Conservation (phyloP, 345 rosid species). For the Citrus unshiu region DNA sequence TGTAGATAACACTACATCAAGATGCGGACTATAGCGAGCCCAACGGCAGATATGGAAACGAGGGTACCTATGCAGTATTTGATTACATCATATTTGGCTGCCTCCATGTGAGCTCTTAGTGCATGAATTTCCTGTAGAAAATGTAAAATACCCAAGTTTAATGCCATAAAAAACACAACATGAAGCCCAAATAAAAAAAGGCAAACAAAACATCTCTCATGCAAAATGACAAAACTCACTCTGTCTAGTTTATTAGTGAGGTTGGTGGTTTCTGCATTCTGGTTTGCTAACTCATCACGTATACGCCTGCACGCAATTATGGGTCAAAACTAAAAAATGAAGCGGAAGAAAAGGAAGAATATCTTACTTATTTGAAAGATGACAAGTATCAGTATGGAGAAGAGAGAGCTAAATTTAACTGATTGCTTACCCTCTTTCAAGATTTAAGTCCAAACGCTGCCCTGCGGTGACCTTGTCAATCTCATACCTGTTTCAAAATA, state of each 20-base stretch:
- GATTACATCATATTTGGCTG: constrained; percentile 81
- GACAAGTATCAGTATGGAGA: background rate
- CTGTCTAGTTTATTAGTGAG: constrained; percentile 87
- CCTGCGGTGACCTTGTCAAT: constrained; percentile 92
- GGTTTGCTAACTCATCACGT: constrained; percentile 87
- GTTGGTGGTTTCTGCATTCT: constrained; percentile 84
- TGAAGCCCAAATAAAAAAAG: background rate
- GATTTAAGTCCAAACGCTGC: constrained; percentile 94
- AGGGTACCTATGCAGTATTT: constrained; percentile 96
- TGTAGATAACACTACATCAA: constrained; percentile 44
- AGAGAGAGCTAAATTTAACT: background rate
- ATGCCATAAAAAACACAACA: background rate
- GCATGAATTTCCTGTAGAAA: constrained; percentile 73
- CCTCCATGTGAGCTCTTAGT: constrained; percentile 83
- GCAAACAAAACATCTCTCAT: background rate
- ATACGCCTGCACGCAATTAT: constrained; percentile 52
- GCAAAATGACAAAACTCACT: constrained; percentile 35
- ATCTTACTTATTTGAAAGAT: background rate
- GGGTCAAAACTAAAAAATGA: background rate
- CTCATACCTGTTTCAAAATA: constrained; percentile 61
- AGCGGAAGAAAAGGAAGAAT: background rate
- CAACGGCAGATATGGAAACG: constrained; percentile 79
- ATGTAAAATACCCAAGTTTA: background rate
- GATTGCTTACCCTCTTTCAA: constrained; percentile 77
- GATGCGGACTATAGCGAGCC: constrained; percentile 73